These are phyloP conservation scores for Elongisporangium senticosum DNA, from an alignment of 352 stramenopile species.

Conservation along the genomic window DNA sequence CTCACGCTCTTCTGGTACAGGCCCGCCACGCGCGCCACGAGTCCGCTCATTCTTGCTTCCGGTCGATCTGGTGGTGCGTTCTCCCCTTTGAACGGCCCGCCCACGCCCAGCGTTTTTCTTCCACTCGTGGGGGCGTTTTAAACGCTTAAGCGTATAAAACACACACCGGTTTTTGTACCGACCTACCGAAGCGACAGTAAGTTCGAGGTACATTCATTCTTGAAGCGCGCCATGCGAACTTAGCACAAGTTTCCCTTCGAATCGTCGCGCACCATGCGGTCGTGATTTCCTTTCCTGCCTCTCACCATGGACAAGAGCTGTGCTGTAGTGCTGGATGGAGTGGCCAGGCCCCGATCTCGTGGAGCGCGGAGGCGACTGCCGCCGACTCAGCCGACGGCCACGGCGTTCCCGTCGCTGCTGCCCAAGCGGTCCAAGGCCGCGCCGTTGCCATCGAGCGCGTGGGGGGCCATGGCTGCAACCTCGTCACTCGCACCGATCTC, in stretches of 20 bases:
- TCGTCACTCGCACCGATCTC: not conserved
- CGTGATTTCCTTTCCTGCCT: not conserved
- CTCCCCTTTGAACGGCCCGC: conserved; percentile 4
- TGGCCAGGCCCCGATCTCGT: conserved; percentile 21
- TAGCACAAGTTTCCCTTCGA: not conserved
- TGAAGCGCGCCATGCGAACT: not conserved
- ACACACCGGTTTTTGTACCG: not conserved
- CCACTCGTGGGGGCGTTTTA: conserved; percentile 6
- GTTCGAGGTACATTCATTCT: no score
- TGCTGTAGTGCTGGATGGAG: not conserved
- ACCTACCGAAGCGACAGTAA: no score
- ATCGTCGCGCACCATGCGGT: not conserved
- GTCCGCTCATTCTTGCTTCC: conserved; percentile 28
- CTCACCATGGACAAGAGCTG: not conserved
- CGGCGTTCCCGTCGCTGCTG: conserved; percentile 14
- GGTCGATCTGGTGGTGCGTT: conserved; percentile 3
- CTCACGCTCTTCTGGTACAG: conserved; percentile 82
- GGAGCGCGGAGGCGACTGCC: conserved; percentile 21
- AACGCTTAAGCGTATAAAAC: not conserved
- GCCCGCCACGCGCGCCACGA: conserved; percentile 52
- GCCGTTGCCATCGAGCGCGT: not conserved
- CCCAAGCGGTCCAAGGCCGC: not conserved
- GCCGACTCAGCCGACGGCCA: conserved; percentile 3
- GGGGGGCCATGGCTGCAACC: not conserved
- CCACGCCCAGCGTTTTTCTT: conserved; percentile 17